These are phyloP conservation scores for Triadica sebifera DNA, from an alignment of 345 rosid species.

Conservation along the genomic window DNA sequence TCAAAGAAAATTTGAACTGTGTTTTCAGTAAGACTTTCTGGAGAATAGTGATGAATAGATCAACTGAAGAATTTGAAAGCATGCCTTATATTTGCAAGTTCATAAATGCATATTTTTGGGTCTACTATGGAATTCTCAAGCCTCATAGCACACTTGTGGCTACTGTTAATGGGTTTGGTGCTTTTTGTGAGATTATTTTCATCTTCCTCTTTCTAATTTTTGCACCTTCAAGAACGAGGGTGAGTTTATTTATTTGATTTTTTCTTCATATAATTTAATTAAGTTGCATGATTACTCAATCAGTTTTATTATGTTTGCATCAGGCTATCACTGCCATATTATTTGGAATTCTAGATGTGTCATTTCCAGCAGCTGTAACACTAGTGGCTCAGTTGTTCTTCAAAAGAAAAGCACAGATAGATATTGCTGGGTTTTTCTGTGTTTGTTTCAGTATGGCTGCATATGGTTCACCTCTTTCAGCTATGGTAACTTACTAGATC, in stretches of 20 bases:
- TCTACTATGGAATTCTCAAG: constrained; percentile 68
- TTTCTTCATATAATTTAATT: not conserved
- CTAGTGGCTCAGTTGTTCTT: constrained; percentile 39
- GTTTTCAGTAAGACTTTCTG: constrained; percentile 58
- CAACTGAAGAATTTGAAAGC: constrained; percentile 78
- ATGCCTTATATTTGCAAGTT: constrained; percentile 62
- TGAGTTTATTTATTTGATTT: not conserved
- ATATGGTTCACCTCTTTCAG: constrained; percentile 76
- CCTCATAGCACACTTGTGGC: constrained; percentile 69
- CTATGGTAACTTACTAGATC: constrained; percentile 49
- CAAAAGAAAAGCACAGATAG: constrained; percentile 41
- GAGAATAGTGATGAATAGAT: constrained; percentile 55
- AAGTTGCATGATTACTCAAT: not conserved
- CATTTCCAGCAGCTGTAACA: constrained; percentile 47
- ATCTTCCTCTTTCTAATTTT: constrained; percentile 55
- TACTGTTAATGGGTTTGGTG: constrained; percentile 76
- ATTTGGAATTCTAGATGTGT: constrained; percentile 47
- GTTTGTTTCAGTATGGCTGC: constrained; percentile 55
- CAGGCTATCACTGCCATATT: constrained; percentile 43
- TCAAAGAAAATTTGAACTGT: not conserved
- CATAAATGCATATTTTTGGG: constrained; percentile 64
- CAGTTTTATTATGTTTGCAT: not conserved
- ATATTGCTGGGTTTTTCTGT: constrained; percentile 53
- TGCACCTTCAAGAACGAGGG: constrained; percentile 54
- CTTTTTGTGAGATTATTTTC: constrained; percentile 47